Evolutionary conservation across 257 asterid genomes (phyloP), one percentile per base, ranked within the genome.

Genomic region (Plantago ovata): DNA sequence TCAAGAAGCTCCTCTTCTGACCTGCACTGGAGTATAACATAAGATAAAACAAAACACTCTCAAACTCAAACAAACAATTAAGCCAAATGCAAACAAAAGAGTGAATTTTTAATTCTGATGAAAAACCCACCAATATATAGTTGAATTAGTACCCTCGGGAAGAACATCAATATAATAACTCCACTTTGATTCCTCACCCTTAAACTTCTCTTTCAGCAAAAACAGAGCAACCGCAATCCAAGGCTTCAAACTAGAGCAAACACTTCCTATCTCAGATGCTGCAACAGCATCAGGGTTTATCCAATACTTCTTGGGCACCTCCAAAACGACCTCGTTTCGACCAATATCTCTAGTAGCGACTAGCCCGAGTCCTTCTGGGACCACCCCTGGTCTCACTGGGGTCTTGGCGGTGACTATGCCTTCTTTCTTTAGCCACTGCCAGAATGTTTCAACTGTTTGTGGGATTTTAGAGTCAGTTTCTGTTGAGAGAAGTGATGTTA

Each of bases 1-100:
- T 92, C 95, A 72, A 79, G 79, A 68, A 92, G 95, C 86, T 92
- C 98, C 84, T 88, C 95, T 68, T 92, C 97, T 79, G 98, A 92
- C 98, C 98, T 92, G 98, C 93, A 72, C 93, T 88, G 88, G 81
- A 83, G 74, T 65, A 75, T 61, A 75, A 82, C 60, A 71, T 67
- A 71, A 70, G 76, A 61, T 73, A 72, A 58, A 24, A 65, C 73
- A 66, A 47, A 23, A 40, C 1, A 44, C 56, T 48, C 39, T 10
- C 49, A 42, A 56, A 19, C 22, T 39, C 32, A 16, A 28, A 12
- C 13, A 9, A 63, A 54, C 54, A 38, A 50, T 28, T 60, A 42
- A 14, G 16, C 15, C 61, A 19, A 43, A 3, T 5, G 47, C 1
- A 53, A 72, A 18, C 10, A n/a, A 21, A 58, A 53, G 10, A 42